Evolutionary conservation across 2,329 filamentous ascomycete species (phyloP).

Genomic region (Fusarium sp.): DNA sequence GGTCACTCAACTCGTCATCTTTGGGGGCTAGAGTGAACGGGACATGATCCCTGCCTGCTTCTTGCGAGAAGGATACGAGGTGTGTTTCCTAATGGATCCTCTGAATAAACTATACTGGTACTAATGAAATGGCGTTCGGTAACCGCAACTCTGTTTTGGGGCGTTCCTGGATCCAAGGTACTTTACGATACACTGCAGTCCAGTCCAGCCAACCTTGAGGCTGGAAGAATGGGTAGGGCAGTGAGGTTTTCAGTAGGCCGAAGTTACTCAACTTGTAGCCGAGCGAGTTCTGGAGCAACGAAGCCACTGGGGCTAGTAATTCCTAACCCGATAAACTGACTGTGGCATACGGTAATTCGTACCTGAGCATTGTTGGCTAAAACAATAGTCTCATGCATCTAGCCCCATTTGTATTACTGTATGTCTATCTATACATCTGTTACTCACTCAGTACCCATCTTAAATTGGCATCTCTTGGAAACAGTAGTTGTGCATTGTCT

Average conservation of each 20-base stretch:
- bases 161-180: slow-evolving; percentile 17
- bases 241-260: slow-evolving; percentile 3
- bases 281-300: not conserved
- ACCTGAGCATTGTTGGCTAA: not conserved
- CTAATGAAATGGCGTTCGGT: slow-evolving; percentile 14
- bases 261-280: slow-evolving; percentile 3
- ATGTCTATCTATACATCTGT: not conserved
- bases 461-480: slow-evolving; percentile 2
- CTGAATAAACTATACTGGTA: slow-evolving; percentile 19
- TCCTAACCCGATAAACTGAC: not conserved
- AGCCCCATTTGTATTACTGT: not conserved
- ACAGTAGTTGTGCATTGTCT: slow-evolving; percentile 24
- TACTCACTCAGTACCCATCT: not conserved
- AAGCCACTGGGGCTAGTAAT: not conserved
- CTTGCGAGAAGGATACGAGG: slow-evolving; percentile 5
- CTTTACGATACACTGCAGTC: not conserved
- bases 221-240: not conserved
- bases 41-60: not conserved
- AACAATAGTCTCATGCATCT: slow-evolving; percentile 6
- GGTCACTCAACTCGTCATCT: not conserved
- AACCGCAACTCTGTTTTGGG: slow-evolving; percentile 31
- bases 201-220: not conserved
- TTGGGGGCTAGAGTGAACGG: not conserved
- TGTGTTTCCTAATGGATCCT: slow-evolving; percentile 1
- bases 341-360: not conserved